These are phyloP conservation scores for Xylaria cubensis DNA, from an alignment of 495 filamentous ascomycete species.

Conservation along the genomic window DNA sequence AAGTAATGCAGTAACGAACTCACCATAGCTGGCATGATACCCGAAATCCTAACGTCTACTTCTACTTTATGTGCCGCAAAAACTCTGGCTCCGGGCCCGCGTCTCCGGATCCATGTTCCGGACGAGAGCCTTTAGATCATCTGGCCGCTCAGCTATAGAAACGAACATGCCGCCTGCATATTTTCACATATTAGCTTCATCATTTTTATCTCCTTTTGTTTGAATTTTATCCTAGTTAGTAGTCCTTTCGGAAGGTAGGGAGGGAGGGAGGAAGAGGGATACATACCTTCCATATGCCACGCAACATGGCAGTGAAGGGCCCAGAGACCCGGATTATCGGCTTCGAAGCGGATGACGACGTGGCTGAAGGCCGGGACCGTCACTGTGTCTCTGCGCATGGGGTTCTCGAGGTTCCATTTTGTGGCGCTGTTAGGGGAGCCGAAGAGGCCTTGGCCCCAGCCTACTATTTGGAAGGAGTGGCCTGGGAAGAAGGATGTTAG, in stretches of 20 bases:
- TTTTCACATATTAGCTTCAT: background rate
- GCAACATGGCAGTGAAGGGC: slow-evolving; percentile 45
- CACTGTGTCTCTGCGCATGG: slow-evolving; percentile 43
- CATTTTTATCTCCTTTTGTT: background rate
- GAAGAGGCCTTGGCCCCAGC: slow-evolving; percentile 40
- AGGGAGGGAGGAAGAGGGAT: background rate
- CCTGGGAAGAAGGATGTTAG: slow-evolving; percentile 29
- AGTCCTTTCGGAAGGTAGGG: background rate
- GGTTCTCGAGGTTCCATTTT: slow-evolving; percentile 39
- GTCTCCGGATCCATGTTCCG: slow-evolving; percentile 31
- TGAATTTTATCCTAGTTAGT: background rate
- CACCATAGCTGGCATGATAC: background rate
- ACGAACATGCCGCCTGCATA: slow-evolving; percentile 42
- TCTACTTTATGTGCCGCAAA: slow-evolving; percentile 27
- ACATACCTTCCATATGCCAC: slow-evolving; percentile 42
- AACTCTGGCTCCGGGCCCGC: slow-evolving; percentile 30
- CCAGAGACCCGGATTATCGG: slow-evolving; percentile 46
- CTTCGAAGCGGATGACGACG: slow-evolving; percentile 39
- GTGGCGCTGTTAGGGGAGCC: slow-evolving; percentile 22
- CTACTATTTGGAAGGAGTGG: slow-evolving; percentile 45
- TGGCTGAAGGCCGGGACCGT: slow-evolving; percentile 39
- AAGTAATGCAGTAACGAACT: background rate
- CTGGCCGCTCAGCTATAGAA: slow-evolving; percentile 38
- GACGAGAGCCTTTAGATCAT: slow-evolving; percentile 37
- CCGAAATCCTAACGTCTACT: background rate